Evolutionary conservation across 2,329 filamentous ascomycete species (phyloP).

Genomic region (Neurospora crassa): DNA sequence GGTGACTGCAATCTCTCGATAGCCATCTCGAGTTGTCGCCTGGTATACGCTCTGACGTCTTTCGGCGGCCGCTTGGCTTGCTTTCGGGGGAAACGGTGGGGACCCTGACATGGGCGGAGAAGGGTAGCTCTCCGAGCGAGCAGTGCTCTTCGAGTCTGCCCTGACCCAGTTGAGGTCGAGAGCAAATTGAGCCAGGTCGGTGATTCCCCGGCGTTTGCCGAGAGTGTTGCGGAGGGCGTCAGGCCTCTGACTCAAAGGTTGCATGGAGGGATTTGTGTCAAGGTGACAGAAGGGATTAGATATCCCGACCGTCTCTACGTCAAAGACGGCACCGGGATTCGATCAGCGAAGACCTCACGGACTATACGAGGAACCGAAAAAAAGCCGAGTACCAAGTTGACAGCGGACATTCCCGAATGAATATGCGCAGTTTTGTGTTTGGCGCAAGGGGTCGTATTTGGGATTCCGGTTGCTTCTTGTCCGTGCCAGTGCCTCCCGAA

Average conservation of each 20-base stretch:
- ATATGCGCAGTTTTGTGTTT: slow-evolving; percentile 2
- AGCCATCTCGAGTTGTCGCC: slow-evolving; percentile 40
- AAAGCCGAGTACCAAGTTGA: slow-evolving; percentile 9
- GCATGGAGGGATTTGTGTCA: slow-evolving; percentile 37
- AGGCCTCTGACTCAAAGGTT: slow-evolving; percentile 35
- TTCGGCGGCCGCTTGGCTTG: slow-evolving; percentile 47
- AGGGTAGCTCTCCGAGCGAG: slow-evolving; percentile 52
- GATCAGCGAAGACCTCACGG: slow-evolving; percentile 7
- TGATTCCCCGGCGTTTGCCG: slow-evolving; percentile 49
- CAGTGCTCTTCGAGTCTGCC: slow-evolving; percentile 44
- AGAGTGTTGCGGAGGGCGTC: slow-evolving; percentile 37
- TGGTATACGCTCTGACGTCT: slow-evolving; percentile 41
- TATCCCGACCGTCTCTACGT: slow-evolving; percentile 20
- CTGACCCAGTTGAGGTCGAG: slow-evolving; percentile 47
- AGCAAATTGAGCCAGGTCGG: slow-evolving; percentile 44
- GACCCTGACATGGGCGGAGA: slow-evolving; percentile 69
- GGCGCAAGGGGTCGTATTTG: neutral
- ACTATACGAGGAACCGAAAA: slow-evolving; percentile 15
- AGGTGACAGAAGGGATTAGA: slow-evolving; percentile 15
- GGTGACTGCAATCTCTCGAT: slow-evolving; percentile 30
- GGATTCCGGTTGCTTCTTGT: neutral
- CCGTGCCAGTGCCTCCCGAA: neutral
- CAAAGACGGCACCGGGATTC: slow-evolving; percentile 10
- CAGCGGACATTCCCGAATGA: slow-evolving; percentile 19
- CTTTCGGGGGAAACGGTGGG: slow-evolving; percentile 50